These are phyloP conservation scores for Rhododendron molle DNA, from an alignment of 148 eudicot genomes.

Conservation along the genomic window DNA sequence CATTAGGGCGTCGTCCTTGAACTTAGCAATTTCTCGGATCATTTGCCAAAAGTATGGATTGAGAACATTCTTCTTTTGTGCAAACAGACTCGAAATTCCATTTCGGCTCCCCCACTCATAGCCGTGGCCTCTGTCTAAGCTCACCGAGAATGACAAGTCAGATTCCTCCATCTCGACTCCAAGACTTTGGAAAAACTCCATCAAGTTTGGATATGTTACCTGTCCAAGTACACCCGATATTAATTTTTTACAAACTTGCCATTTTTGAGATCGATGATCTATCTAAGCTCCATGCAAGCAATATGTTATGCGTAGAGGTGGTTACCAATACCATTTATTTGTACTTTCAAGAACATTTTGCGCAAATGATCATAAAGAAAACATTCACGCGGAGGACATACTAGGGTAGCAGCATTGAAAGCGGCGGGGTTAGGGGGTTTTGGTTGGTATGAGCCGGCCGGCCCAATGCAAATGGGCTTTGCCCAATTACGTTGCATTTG, in stretches of 20 bases:
- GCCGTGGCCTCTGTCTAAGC: conserved; percentile 70
- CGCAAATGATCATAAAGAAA: too few species aligned
- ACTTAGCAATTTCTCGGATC: conserved; percentile 68
- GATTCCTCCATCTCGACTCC: conserved; percentile 81
- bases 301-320: too few species aligned
- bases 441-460: too few species aligned
- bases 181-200: conserved; percentile 79
- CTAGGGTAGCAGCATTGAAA: too few species aligned
- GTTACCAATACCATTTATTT: too few species aligned
- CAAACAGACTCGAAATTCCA: conserved; percentile 65
- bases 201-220: conserved; percentile 97
- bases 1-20: conserved; percentile 67
- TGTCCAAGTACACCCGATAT: conserved; percentile 15
- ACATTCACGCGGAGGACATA: too few species aligned
- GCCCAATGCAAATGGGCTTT: too few species aligned
- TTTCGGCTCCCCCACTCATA: conserved; percentile 95
- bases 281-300: not conserved
- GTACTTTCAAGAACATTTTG: too few species aligned
- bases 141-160: conserved; percentile 92
- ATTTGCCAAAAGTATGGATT: conserved; percentile 83
- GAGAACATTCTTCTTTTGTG: conserved; percentile 68
- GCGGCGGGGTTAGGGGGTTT: too few species aligned
- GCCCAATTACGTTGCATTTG: too few species aligned
- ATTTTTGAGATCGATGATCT: not conserved
- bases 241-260: not conserved